Percentiles rank a stretch among this genome's conserved stretches.
phyloP scores from a whole-genome alignment of 805 yeast species.

The Zygosaccharomyces bailii region DNA sequence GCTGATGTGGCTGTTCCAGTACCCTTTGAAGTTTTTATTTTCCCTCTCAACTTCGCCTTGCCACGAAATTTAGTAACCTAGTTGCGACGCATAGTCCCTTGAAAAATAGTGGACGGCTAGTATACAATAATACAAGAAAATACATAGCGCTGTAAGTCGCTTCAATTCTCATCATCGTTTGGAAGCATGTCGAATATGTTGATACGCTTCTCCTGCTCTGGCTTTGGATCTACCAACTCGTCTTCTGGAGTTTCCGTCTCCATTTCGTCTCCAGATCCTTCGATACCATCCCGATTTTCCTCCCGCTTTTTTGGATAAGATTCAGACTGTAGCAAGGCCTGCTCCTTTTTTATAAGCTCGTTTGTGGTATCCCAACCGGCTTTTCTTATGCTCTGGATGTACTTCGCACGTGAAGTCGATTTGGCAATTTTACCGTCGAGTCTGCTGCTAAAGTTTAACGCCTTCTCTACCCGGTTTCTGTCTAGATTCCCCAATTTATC shows the following conservation, averaged over 20 bases:
- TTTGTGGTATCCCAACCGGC: constrained; percentile 72
- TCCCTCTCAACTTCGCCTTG: neutral
- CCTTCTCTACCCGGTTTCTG: constrained; percentile 45
- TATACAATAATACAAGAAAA: neutral
- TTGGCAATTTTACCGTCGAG: constrained; percentile 60
- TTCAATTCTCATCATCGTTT: neutral
- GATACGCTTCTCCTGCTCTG: constrained; percentile 6
- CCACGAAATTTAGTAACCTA: neutral
- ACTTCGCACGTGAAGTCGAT: constrained; percentile 60
- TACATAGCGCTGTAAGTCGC: too few relatives aligned
- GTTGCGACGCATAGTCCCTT: neutral
- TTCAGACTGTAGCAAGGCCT: constrained; percentile 11
- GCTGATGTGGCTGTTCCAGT: neutral
- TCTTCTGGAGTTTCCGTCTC: constrained; percentile 18
- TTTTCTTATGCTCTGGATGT: constrained; percentile 59
- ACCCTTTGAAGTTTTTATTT: constrained; percentile 1
- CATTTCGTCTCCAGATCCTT: constrained; percentile 16
- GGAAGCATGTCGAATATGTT: constrained; percentile 7
- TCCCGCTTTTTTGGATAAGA: constrained; percentile 9
- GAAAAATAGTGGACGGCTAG: neutral
- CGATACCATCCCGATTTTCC: constrained; percentile 13
- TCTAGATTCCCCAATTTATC: constrained; percentile 22
- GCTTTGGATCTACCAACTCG: constrained; percentile 12
- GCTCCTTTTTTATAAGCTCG: constrained; percentile 41
- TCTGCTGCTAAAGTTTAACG: constrained; percentile 50